These are phyloP conservation scores for Thamnidium elegans DNA, from an alignment of 192 early-diverging fungal genomes.

Conservation along the genomic window DNA sequence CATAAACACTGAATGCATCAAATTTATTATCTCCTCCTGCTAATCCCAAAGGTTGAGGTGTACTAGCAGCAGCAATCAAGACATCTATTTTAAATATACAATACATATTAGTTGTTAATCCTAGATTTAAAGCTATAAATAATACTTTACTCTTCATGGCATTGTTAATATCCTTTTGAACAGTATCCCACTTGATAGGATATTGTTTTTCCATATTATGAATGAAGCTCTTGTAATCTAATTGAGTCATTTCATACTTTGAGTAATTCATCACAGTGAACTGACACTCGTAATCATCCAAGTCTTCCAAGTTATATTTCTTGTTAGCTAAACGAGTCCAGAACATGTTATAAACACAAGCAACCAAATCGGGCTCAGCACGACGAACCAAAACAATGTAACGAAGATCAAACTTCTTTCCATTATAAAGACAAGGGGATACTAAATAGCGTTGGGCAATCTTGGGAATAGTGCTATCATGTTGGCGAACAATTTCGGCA, in stretches of 20 bases:
- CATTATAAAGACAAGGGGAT: slow-evolving; percentile 46
- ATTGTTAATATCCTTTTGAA: slow-evolving; percentile 46
- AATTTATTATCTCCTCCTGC: slow-evolving; percentile 17
- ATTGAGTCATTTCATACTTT: slow-evolving; percentile 44
- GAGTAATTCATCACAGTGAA: slow-evolving; percentile 52
- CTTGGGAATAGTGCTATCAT: slow-evolving; percentile 41
- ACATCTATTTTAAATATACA: slow-evolving; percentile 23
- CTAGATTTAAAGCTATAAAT: too few species aligned
- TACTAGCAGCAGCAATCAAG: slow-evolving; percentile 44
- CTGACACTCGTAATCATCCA: slow-evolving; percentile 47
- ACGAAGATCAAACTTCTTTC: slow-evolving; percentile 47
- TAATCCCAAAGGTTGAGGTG: slow-evolving; percentile 42
- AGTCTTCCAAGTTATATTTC: slow-evolving; percentile 29
- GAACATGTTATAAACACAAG: slow-evolving; percentile 46
- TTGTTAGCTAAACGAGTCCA: slow-evolving; percentile 52
- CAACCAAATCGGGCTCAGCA: slow-evolving; percentile 36
- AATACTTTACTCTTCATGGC: slow-evolving; percentile 39
- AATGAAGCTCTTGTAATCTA: slow-evolving; percentile 46
- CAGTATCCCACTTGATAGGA: slow-evolving; percentile 38
- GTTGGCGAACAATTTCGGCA: slow-evolving; percentile 39
- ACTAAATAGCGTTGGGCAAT: slow-evolving; percentile 46
- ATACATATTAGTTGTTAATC: too few species aligned
- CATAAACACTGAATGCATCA: slow-evolving; percentile 45
- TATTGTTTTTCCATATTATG: slow-evolving; percentile 50
- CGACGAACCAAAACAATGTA: slow-evolving; percentile 48